Conservation (phyloP, 2,329 filamentous ascomycete species). For the Aspergillus unguis region DNA sequence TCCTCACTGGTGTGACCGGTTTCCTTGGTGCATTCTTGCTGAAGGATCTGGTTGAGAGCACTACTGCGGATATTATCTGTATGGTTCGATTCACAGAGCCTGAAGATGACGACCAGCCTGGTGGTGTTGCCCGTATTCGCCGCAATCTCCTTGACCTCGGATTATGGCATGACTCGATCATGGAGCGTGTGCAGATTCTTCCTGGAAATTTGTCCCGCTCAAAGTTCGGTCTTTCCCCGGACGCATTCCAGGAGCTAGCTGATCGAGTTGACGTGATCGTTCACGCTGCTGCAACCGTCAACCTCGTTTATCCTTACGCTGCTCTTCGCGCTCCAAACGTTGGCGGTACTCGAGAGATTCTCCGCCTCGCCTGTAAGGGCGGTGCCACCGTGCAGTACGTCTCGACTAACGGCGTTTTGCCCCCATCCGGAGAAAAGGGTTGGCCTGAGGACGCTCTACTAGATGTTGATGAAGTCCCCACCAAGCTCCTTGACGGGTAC, state of each 20-base stretch:
- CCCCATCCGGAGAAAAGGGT: conserved; percentile 60
- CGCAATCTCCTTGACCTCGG: conserved; percentile 75
- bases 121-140: conserved; percentile 68
- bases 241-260: conserved; percentile 64
- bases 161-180: conserved; percentile 71
- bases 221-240: conserved; percentile 64
- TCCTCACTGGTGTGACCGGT: conserved; percentile 72
- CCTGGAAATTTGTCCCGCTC: conserved; percentile 69
- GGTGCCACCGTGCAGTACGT: conserved; percentile 74
- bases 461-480: conserved; percentile 64
- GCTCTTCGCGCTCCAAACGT: conserved; percentile 72
- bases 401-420: conserved; percentile 76
- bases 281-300: conserved; percentile 74
- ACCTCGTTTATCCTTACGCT: conserved; percentile 77
- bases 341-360: conserved; percentile 71
- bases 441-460: conserved; percentile 70
- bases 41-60: conserved; percentile 64
- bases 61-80: conserved; percentile 67
- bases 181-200: conserved; percentile 73
- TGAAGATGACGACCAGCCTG: conserved; percentile 59
- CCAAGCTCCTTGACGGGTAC: conserved; percentile 68
- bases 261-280: conserved; percentile 68
- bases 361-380: conserved; percentile 65
- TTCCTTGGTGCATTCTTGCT: conserved; percentile 74
- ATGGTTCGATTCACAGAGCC: conserved; percentile 71